Evolutionary conservation across 2,329 filamentous ascomycete genomes (phyloP).

Genomic region (Colletotrichum plurivorum): DNA sequence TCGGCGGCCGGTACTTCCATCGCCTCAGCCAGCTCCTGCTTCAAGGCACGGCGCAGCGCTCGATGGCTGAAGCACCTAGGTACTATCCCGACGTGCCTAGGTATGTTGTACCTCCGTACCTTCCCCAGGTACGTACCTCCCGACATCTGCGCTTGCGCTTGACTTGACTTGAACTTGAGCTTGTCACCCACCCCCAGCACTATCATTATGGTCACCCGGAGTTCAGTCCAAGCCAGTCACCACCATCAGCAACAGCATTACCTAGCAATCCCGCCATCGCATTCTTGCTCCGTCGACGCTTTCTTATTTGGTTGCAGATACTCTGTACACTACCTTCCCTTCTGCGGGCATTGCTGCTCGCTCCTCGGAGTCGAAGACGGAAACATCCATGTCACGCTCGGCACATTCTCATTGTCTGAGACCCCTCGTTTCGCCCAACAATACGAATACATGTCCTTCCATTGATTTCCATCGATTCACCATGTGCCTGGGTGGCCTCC

Average conservation of each 20-base stretch:
- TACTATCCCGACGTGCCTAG: too few species aligned
- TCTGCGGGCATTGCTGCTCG: slow-evolving; percentile 4
- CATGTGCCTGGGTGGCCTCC: slow-evolving; percentile 24
- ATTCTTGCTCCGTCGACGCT: neutral
- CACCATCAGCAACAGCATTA: neutral
- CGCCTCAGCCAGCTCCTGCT: neutral
- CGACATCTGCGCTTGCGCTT: neutral
- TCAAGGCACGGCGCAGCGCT: neutral
- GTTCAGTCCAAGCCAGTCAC: slow-evolving; percentile 25
- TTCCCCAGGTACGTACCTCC: slow-evolving; percentile 14
- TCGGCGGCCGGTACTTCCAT: slow-evolving; percentile 1
- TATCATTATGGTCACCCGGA: slow-evolving; percentile 16
- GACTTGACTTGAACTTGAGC: neutral
- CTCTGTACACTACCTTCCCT: too few species aligned
- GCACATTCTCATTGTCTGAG: slow-evolving; percentile 24
- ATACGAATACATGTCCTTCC: slow-evolving; percentile 18
- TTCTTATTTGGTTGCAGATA: slow-evolving; percentile 1
- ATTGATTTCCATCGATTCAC: slow-evolving; percentile 31
- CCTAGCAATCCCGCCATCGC: neutral
- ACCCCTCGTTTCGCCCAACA: slow-evolving; percentile 28
- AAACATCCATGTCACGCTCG: slow-evolving; percentile 32
- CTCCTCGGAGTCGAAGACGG: slow-evolving; percentile 10
- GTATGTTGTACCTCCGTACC: too few species aligned
- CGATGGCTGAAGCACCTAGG: too few species aligned
- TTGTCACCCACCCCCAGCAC: slow-evolving; percentile 11